Base-by-base conservation (phyloP, 2,329 filamentous ascomycete genomes). In the Aspergillus felis region DNA sequence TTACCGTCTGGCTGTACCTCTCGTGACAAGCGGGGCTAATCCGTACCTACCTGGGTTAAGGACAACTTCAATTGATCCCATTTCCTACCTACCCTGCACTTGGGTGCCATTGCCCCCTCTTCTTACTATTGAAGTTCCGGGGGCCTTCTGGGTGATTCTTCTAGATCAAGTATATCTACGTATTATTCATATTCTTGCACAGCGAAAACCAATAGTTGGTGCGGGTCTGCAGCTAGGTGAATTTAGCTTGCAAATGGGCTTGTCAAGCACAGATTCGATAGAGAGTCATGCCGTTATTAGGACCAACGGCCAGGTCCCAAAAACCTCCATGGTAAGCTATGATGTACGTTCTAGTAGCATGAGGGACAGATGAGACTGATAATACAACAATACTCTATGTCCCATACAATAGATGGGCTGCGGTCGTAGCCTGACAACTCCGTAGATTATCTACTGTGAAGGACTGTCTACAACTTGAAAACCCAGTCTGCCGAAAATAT, bases 191-290 rank as follows among this genome's bases (percentile, higher is more conserved):
- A 14, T 25, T 24, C 22, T 10, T 20, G 10, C 22, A 44, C 8
- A n/a, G 4, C 10, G n/a, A 44, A 44, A 20, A 24, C 7, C 41
- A 9, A 44, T 44, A 20, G 22, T 44, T 24, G 50, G 24, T 46
- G 46, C 54, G 50, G 54, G 27, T 47, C 47, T 48, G 28, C 35
- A 50, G 47, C 54, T 50, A 25, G 51, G 50, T 51, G 1, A 22
- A 22, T 22, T 22, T 55, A 53, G 50, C 17, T 56, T 47, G 54
- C 28, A 35, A 51, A 42, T n/a, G n/a, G 28, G 25, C 29, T 14
- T 32, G 38, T 44, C 41, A 22, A 44, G 41, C 10, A 8, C n/a
- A 24, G 9, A 44, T 46, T 46, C 12, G 32, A 38, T 7, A 38
- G 5, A 35, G 14, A 38, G 32, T 38, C 14, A 38, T 38, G 32